phyloP scores from a whole-genome alignment of 2,329 filamentous ascomycete species.

The Allantophomopsis lycopodina region DNA sequence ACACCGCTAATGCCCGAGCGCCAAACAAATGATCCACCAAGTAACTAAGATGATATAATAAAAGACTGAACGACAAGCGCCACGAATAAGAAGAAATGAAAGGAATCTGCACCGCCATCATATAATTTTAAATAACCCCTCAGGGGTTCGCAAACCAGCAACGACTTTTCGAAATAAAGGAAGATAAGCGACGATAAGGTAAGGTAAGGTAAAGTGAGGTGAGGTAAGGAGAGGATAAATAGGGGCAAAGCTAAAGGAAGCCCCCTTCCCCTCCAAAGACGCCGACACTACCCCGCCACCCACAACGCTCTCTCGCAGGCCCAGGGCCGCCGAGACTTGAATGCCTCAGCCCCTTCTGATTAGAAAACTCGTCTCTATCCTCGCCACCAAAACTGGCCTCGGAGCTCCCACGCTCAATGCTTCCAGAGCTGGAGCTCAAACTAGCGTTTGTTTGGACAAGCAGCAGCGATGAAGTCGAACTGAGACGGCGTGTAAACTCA shows the following conservation, averaged over 20 bases:
- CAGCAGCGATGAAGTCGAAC: slow-evolving; percentile 42
- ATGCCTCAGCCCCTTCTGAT: neutral
- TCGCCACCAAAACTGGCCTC: neutral
- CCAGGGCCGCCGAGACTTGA: neutral
- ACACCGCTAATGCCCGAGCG: too few relatives aligned
- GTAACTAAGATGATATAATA: too few relatives aligned
- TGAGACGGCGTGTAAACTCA: slow-evolving; percentile 42
- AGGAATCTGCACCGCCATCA: too few relatives aligned
- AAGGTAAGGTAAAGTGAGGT: too few relatives aligned
- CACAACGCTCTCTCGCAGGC: slow-evolving; percentile 23
- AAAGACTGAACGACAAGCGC: too few relatives aligned
- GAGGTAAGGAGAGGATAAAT: slow-evolving; percentile 6
- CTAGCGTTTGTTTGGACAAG: slow-evolving; percentile 35
- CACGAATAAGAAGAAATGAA: too few relatives aligned
- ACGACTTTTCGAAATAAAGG: neutral
- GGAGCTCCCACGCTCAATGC: neutral
- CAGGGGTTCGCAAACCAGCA: too few relatives aligned
- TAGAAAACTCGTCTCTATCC: neutral
- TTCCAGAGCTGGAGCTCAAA: neutral
- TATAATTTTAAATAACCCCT: too few relatives aligned
- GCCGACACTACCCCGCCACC: slow-evolving; percentile 42
- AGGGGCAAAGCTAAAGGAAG: slow-evolving; percentile 26
- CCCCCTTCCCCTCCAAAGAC: slow-evolving; percentile 38
- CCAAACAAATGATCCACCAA: too few relatives aligned
- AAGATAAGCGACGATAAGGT: too few relatives aligned